Base-by-base conservation (phyloP, 73 alveolate genomes). In the Tetrahymena borealis region DNA sequence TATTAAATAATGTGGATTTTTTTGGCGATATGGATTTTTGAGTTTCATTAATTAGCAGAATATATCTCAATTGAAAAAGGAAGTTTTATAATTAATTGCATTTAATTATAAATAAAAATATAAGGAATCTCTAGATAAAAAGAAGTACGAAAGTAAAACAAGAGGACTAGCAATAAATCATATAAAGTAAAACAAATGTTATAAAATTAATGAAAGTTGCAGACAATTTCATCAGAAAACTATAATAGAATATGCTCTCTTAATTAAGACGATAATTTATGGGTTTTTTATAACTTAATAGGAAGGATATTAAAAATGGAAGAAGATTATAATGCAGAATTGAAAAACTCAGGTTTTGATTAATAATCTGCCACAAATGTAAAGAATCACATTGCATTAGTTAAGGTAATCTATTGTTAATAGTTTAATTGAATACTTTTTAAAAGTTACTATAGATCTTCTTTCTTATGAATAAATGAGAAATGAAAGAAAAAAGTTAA, bases 131-230 rank as follows among this genome's bases (percentile, higher is more conserved):
- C 28, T 60, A 60, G 38, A 60, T 60, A 60, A 60, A 60, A 60
- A 60, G 85, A 60, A 60, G 85, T 60, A 60, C 85, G 85, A 60
- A 60, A 60, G 85, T 60, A 60, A 60, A 60, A 60, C 85, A 60
- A 60, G 79, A 60, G 28, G 28, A 60, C n/a, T 35, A 60, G 85
- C 28, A 60, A 60, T 24, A 60, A 60, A 60, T 60, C 85, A 60
- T 60, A 60, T 60, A 24, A 60, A 18, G 85, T 60, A 60, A 60
- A 60, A 60, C 28, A 60, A 18, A 60, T n/a, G 28, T n/a, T n/a
- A n/a, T n/a, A n/a, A n/a, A n/a, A n/a, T n/a, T n/a, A n/a, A n/a
- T n/a, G n/a, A n/a, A n/a, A n/a, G n/a, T n/a, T n/a, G n/a, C n/a
- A n/a, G n/a, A n/a, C n/a, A n/a, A n/a, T n/a, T n/a, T n/a, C n/a